phyloP scores from a whole-genome alignment of 2,329 filamentous ascomycete species.

The Claviceps paspali region DNA sequence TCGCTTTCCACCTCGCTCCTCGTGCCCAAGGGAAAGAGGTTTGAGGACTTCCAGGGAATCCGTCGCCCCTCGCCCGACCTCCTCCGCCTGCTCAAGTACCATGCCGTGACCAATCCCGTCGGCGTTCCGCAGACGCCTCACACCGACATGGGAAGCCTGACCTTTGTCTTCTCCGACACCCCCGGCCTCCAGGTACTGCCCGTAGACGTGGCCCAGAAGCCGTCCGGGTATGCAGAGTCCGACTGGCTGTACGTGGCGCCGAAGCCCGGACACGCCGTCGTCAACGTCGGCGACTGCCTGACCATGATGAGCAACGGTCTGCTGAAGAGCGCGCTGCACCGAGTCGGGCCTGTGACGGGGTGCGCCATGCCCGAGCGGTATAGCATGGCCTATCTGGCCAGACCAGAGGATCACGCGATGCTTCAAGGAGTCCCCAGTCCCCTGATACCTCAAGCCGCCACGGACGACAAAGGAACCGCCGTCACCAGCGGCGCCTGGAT shows the following conservation, averaged over 20 bases:
- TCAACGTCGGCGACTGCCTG: neutral
- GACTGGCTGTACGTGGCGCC: constrained; percentile 1
- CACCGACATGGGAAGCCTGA: constrained; percentile 1
- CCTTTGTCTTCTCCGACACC: neutral
- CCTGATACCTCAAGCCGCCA: neutral
- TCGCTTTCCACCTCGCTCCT: neutral
- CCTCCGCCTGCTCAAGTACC: neutral
- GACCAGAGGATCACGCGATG: neutral
- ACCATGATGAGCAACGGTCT: constrained; percentile 1
- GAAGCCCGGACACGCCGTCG: neutral
- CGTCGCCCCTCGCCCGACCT: neutral
- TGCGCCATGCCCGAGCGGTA: neutral
- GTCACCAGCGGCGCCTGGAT: neutral
- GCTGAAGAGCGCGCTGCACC: neutral
- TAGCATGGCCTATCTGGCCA: neutral
- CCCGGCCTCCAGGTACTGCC: neutral
- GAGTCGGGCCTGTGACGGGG: neutral
- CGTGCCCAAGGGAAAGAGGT: neutral
- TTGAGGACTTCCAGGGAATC: neutral
- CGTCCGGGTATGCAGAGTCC: neutral
- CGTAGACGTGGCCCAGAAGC: neutral
- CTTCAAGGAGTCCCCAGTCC: neutral
- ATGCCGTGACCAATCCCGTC: neutral
- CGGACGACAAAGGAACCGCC: neutral
- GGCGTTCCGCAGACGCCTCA: neutral